Percentiles rank a stretch among this genome's conserved stretches.
Conservation (phyloP, 2,329 filamentous ascomycete species). For the Raffaelea deltoideospora region DNA sequence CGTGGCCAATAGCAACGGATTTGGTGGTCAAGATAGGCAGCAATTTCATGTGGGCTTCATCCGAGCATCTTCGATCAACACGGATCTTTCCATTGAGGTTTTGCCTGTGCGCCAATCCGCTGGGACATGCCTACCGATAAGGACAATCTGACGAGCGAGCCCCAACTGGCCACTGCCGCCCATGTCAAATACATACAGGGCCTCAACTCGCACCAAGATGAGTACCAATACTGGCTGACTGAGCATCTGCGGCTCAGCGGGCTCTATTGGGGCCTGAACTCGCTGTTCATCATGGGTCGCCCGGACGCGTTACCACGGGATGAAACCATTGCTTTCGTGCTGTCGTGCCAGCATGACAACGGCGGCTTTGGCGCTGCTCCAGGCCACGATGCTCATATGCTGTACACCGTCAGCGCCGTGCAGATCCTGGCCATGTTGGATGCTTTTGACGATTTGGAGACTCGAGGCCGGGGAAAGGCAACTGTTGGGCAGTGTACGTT, state of each 20-base stretch:
- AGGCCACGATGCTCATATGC: constrained; percentile 87
- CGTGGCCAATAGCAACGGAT: too few species aligned
- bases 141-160: background rate
- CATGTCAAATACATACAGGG: constrained; percentile 91
- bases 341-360: constrained; percentile 78
- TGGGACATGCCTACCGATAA: too few species aligned
- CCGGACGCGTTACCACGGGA: constrained; percentile 69
- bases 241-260: constrained; percentile 93
- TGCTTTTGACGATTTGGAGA: constrained; percentile 70
- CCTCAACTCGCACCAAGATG: constrained; percentile 80
- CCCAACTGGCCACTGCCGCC: constrained; percentile 31
- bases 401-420: constrained; percentile 89
- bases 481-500: constrained; percentile 67
- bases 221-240: constrained; percentile 95
- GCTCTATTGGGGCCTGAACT: constrained; percentile 89
- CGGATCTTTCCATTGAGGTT: too few species aligned
- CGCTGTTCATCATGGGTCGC: constrained; percentile 68
- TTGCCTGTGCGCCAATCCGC: too few species aligned
- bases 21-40: too few species aligned
- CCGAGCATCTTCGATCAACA: too few species aligned
- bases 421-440: constrained; percentile 83
- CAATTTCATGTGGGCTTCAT: too few species aligned
- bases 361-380: constrained; percentile 92
- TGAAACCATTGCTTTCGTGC: constrained; percentile 79
- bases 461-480: constrained; percentile 50